Evolutionary conservation across 805 yeast genomes (phyloP).

Genomic region (Schizosaccharomyces cryophilus): DNA sequence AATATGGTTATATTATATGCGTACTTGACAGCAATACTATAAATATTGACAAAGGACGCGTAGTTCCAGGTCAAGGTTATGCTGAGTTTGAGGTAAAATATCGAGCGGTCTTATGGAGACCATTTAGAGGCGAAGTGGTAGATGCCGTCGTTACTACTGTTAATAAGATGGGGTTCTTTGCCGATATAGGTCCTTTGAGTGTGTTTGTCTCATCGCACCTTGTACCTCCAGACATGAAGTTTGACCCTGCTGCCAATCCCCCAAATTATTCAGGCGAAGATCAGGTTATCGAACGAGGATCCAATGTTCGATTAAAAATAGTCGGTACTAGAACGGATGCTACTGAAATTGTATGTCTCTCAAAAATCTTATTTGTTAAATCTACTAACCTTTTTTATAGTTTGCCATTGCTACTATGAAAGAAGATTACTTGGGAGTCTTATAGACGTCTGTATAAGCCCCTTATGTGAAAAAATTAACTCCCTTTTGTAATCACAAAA

Average conservation of each 20-base stretch:
- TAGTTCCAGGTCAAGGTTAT: slow-evolving; percentile 73
- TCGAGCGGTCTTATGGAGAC: slow-evolving; percentile 93
- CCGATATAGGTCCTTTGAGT: slow-evolving; percentile 89
- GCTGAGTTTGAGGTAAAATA: slow-evolving; percentile 93
- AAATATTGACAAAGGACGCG: slow-evolving; percentile 83
- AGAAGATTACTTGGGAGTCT: slow-evolving; percentile 40
- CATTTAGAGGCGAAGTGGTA: slow-evolving; percentile 95
- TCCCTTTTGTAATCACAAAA: too few relatives aligned
- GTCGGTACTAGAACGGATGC: slow-evolving; percentile 96
- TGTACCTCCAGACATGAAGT: slow-evolving; percentile 81
- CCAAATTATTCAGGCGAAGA: slow-evolving; percentile 86
- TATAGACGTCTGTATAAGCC: not conserved
- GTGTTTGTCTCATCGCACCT: slow-evolving; percentile 87
- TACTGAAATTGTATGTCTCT: slow-evolving; percentile 65
- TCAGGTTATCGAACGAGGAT: slow-evolving; percentile 82
- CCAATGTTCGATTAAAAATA: slow-evolving; percentile 77
- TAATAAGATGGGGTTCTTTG: slow-evolving; percentile 83
- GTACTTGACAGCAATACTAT: slow-evolving; percentile 84
- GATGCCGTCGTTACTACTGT: slow-evolving; percentile 91
- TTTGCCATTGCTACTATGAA: slow-evolving; percentile 58
- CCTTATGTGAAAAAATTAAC: too few relatives aligned
- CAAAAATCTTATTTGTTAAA: slow-evolving; percentile 17
- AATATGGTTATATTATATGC: slow-evolving; percentile 90
- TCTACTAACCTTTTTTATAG: not conserved
- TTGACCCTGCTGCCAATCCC: slow-evolving; percentile 86